Percentiles rank a stretch among this genome's conserved stretches.
Evolutionary conservation across 1,284 basidiomycete species (phyloP).

Genomic region (Somion occarium): DNA sequence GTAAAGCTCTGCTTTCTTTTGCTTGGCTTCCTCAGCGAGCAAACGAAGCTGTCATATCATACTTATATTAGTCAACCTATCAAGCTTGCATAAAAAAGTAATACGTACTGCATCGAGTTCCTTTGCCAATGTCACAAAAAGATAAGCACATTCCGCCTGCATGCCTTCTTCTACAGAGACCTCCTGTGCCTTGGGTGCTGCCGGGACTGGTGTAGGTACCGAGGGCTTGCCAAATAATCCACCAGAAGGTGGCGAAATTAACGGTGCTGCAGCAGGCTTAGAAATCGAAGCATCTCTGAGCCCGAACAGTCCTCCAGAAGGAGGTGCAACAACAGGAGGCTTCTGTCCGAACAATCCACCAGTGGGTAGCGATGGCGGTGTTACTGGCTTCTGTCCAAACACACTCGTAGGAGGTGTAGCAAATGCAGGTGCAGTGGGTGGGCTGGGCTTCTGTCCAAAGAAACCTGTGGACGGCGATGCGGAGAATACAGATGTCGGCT

Average conservation of each 20-base stretch:
- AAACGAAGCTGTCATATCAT: constrained; percentile 2
- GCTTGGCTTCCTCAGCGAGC: constrained; percentile 13
- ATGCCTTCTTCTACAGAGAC: constrained; percentile 46
- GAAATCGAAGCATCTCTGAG: neutral
- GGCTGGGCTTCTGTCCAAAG: constrained; percentile 2
- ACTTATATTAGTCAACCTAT: constrained; percentile 2
- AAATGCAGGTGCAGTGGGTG: neutral
- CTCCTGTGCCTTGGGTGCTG: neutral
- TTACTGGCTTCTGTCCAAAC: constrained; percentile 2
- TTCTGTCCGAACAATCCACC: constrained; percentile 6
- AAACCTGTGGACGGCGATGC: constrained; percentile 6
- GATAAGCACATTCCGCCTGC: constrained; percentile 50
- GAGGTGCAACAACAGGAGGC: neutral
- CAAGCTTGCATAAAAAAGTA: neutral
- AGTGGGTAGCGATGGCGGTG: constrained; percentile 1
- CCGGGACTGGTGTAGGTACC: neutral
- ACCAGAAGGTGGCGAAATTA: neutral
- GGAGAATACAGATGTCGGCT: constrained; percentile 5
- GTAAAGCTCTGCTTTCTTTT: constrained; percentile 28
- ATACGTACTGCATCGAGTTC: constrained; percentile 52
- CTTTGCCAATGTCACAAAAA: constrained; percentile 38
- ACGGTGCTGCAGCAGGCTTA: neutral
- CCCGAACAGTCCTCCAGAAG: neutral
- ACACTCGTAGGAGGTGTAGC: constrained; percentile 1
- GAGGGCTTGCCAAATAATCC: neutral